Evolutionary conservation across 108 stramenopile genomes (phyloP).

Genomic region (Discostella pseudostelligera): DNA sequence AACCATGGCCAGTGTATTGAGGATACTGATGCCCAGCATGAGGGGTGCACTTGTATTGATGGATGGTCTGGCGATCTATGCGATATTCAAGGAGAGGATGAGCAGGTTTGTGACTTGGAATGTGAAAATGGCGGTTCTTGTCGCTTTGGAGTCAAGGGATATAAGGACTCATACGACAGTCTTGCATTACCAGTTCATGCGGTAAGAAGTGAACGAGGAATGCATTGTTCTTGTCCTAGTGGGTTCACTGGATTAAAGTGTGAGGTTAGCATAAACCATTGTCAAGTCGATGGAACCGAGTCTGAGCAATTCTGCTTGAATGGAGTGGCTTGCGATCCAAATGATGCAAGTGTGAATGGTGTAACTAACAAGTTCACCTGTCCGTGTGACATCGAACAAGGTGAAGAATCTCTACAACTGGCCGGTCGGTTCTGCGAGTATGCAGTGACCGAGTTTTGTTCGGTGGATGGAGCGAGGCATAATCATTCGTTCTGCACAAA

Average conservation of each 20-base stretch:
- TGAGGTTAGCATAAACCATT: conserved; percentile 51
- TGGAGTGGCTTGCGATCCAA: conserved; percentile 41
- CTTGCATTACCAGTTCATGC: conserved; percentile 21
- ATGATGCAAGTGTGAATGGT: conserved; percentile 14
- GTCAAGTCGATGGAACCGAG: conserved; percentile 20
- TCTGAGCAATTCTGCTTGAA: conserved; percentile 52
- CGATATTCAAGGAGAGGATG: conserved; percentile 28
- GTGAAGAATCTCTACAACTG: conserved; percentile 27
- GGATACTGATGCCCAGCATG: conserved; percentile 22
- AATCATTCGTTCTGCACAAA: conserved; percentile 37
- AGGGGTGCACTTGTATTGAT: conserved; percentile 33
- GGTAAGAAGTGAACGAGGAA: conserved; percentile 37
- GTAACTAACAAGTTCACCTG: conserved; percentile 31
- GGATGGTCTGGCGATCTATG: conserved; percentile 43
- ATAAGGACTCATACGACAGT: conserved; percentile 31
- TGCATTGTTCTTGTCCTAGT: conserved; percentile 61
- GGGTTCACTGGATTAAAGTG: conserved; percentile 64
- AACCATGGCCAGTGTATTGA: conserved; percentile 34
- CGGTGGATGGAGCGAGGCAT: conserved; percentile 19
- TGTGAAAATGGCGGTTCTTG: conserved; percentile 41
- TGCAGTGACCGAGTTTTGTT: conserved; percentile 45
- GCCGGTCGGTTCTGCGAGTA: conserved; percentile 44
- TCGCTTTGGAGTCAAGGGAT: conserved; percentile 42
- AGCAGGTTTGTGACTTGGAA: conserved; percentile 29
- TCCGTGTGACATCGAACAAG: conserved; percentile 12